Percentiles rank a stretch among this genome's conserved stretches.
Conservation (phyloP, 352 stramenopile genomes). For the Phytophthora podocarpi region DNA sequence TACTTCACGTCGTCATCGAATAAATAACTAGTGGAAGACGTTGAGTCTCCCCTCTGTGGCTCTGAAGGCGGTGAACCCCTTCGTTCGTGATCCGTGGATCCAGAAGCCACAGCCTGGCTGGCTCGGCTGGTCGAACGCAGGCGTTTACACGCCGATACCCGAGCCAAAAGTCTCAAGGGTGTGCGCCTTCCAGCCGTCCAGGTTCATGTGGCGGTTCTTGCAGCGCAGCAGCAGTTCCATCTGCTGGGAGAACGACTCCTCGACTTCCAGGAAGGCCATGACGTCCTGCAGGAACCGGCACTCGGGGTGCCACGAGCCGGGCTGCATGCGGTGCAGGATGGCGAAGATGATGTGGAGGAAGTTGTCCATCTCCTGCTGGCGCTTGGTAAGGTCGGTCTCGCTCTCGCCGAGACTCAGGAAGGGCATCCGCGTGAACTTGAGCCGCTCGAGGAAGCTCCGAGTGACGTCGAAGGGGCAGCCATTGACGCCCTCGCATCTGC, state of each 20-base stretch:
- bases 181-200: slow-evolving; percentile 81
- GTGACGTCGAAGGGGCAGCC: slow-evolving; percentile 78
- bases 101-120: slow-evolving; percentile 15
- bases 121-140: background rate
- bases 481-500: slow-evolving; percentile 55
- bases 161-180: slow-evolving; percentile 78
- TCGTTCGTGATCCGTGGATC: slow-evolving; percentile 37
- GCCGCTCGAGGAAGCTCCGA: slow-evolving; percentile 70
- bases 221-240: slow-evolving; percentile 67
- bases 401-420: slow-evolving; percentile 60
- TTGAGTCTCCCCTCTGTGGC: slow-evolving; percentile 6
- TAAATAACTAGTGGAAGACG: slow-evolving; percentile 31
- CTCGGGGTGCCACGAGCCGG: slow-evolving; percentile 63
- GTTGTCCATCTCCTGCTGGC: slow-evolving; percentile 82
- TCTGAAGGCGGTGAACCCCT: slow-evolving; percentile 33
- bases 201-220: slow-evolving; percentile 70
- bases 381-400: slow-evolving; percentile 55
- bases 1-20: slow-evolving; percentile 32
- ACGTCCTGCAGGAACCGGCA: slow-evolving; percentile 86
- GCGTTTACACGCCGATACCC: slow-evolving; percentile 62
- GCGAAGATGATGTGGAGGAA: slow-evolving; percentile 84
- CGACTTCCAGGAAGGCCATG: slow-evolving; percentile 78
- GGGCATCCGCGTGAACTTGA: slow-evolving; percentile 78
- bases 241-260: slow-evolving; percentile 73
- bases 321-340: slow-evolving; percentile 80